Evolutionary conservation across 2,329 filamentous ascomycete species (phyloP).

Genomic region (Exophiala dermatitidis): DNA sequence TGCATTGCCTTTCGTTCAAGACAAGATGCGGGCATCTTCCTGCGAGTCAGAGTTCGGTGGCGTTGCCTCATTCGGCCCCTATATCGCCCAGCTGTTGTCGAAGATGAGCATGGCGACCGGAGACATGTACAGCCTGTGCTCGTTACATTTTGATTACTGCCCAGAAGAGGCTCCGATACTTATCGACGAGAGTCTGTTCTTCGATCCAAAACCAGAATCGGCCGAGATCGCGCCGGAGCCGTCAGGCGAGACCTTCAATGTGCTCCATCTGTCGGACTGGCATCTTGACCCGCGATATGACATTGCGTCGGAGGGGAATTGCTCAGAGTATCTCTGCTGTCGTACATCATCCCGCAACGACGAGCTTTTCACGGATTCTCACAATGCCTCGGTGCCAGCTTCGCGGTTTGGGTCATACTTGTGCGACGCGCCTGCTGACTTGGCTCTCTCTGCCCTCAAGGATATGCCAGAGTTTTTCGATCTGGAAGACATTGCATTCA

Average conservation of each 20-base stretch:
- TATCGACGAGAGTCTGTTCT: slow-evolving; percentile 26
- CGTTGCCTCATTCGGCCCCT: slow-evolving; percentile 21
- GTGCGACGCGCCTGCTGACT: slow-evolving; percentile 28
- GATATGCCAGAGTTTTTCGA: slow-evolving; percentile 26
- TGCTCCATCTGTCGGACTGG: slow-evolving; percentile 31
- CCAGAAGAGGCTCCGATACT: slow-evolving; percentile 16
- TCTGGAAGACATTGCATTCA: slow-evolving; percentile 26
- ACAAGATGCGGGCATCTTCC: slow-evolving; percentile 18
- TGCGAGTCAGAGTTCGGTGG: slow-evolving; percentile 23
- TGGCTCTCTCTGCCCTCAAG: slow-evolving; percentile 26
- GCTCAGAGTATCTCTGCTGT: slow-evolving; percentile 29
- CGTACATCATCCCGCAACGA: slow-evolving; percentile 26
- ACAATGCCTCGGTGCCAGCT: slow-evolving; percentile 26
- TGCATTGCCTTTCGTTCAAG: slow-evolving; percentile 14
- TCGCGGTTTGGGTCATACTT: slow-evolving; percentile 27
- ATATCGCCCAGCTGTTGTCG: slow-evolving; percentile 26
- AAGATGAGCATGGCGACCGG: slow-evolving; percentile 25
- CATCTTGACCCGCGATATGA: slow-evolving; percentile 30
- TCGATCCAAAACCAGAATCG: slow-evolving; percentile 24
- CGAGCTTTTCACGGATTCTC: slow-evolving; percentile 15
- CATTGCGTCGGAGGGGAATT: slow-evolving; percentile 30
- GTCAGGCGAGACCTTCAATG: slow-evolving; percentile 26
- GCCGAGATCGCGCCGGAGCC: slow-evolving; percentile 22
- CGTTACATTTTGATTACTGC: slow-evolving; percentile 18
- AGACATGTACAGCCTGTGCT: slow-evolving; percentile 24